phyloP scores from a whole-genome alignment of 495 filamentous ascomycete genomes.

The Podospora australis region DNA sequence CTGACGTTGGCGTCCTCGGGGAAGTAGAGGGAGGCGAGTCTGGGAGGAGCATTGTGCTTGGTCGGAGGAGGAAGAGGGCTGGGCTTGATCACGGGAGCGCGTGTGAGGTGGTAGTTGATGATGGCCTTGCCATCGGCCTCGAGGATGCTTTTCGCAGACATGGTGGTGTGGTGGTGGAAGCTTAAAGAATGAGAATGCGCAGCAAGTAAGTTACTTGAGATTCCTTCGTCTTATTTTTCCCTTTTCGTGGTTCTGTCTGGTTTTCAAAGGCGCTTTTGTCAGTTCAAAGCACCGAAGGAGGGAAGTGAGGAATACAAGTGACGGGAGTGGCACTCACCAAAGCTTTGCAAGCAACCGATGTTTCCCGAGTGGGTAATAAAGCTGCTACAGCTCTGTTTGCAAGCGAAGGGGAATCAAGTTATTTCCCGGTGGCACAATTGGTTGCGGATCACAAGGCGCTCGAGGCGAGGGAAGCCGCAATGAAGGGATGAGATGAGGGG shows the following conservation, averaged over 20 bases:
- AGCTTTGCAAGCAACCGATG: constrained; percentile 2
- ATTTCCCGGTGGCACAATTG: too few relatives aligned
- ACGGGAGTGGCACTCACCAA: neutral
- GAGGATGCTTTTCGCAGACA: constrained; percentile 97
- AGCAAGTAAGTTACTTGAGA: constrained; percentile 11
- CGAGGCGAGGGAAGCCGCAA: too few relatives aligned
- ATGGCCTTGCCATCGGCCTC: constrained; percentile 99
- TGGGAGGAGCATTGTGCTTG: constrained; percentile 87
- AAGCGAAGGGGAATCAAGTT: constrained; percentile 19
- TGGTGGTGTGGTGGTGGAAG: constrained; percentile 38
- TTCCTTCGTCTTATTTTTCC: constrained; percentile 9
- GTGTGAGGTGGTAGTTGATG: constrained; percentile 99
- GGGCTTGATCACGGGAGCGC: constrained; percentile 95
- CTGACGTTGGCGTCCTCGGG: constrained; percentile 76
- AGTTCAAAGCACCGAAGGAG: neutral
- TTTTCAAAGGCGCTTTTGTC: neutral
- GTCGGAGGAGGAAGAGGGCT: constrained; percentile 78
- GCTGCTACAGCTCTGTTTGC: constrained; percentile 2
- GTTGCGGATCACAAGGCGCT: too few relatives aligned
- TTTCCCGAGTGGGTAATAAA: neutral
- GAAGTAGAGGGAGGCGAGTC: constrained; percentile 89
- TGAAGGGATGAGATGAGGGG: neutral
- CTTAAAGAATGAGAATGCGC: too few relatives aligned
- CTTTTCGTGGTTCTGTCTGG: neutral
- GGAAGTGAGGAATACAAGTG: neutral